Percentiles rank a stretch among this genome's conserved stretches.
phyloP scores from a whole-genome alignment of 2,329 filamentous ascomycete genomes.

The Leptosphaerulina australis region DNA sequence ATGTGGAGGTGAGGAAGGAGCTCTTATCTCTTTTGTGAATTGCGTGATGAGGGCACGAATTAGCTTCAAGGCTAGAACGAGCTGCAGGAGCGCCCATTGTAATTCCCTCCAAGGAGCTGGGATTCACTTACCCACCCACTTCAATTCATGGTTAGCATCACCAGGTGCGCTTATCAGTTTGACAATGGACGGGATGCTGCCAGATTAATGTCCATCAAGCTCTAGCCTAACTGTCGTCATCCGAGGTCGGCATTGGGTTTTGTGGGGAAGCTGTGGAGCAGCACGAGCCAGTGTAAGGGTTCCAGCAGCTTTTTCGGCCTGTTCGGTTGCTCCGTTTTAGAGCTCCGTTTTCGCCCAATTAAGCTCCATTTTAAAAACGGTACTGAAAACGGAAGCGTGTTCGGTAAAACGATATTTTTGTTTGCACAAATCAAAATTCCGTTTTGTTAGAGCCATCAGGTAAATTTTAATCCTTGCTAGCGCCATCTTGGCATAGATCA shows the following conservation, averaged over 20 bases:
- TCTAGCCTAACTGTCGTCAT: slow-evolving; percentile 17
- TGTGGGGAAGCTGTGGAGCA: slow-evolving; percentile 15
- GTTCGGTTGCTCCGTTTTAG: too few species aligned
- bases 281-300: slow-evolving; percentile 14
- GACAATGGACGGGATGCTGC: background rate
- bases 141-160: background rate
- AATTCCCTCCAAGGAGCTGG: slow-evolving; percentile 7
- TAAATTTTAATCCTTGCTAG: too few species aligned
- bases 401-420: too few species aligned
- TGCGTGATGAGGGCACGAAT: slow-evolving; percentile 30
- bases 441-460: too few species aligned
- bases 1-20: slow-evolving; percentile 11
- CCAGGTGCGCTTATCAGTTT: background rate
- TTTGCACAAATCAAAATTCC: too few species aligned
- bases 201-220: slow-evolving; percentile 5
- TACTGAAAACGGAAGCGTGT: too few species aligned
- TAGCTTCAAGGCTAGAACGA: slow-evolving; percentile 14
- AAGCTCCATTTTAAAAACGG: too few species aligned
- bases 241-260: slow-evolving; percentile 14
- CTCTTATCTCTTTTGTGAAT: slow-evolving; percentile 4
- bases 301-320: background rate
- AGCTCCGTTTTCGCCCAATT: too few species aligned
- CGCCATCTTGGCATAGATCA: too few species aligned
- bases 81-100: slow-evolving; percentile 10
- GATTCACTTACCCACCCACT: slow-evolving; percentile 8